Evolutionary conservation across 257 asterid species (phyloP), one percentile per base, ranked within the genome.

Genomic region (Solanum virginianum): DNA sequence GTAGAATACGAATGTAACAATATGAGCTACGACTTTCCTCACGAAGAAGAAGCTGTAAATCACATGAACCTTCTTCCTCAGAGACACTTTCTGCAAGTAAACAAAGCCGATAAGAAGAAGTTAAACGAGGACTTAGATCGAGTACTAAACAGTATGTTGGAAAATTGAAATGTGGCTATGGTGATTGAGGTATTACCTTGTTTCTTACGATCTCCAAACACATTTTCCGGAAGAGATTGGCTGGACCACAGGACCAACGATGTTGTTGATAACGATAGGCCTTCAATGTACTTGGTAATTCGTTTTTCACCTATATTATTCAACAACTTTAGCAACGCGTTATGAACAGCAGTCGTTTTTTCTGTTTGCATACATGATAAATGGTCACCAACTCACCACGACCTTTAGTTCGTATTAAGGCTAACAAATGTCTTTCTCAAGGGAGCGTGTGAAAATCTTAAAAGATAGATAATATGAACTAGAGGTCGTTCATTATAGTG

Each of bases 181-280:
- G 51, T 2, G 63, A 39, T 29, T 54, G 62, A 18, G 14, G 53
- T 41, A 86, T 15, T 82, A 96, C 99, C 97, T 94, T 93, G 88
- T 96, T 96, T 86, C 89, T 90, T 17, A 94, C 65, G 10, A 96
- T 96, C 80, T 96, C 99, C 56, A 89, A 62, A 26, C 92, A 72
- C 99, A 96, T 95, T 90, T 96, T 96, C 41, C 97, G 86, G 81
- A 96, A 94, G 7, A 96, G 91, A 88, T 96, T 96, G 45, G 99
- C 99, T 8, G 98, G 99, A 63, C 98, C 99, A 89, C 99, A 96
- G 5, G 99, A 96, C 99, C 99, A 96, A 29, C 99, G 97, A 80
- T 95, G 99, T 75, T 96, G 99, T 79, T 96, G 99, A 86, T 94
- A 94, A 7, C 98, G 90, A 56, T 91, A 96, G 8, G 99, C 98